Base-by-base conservation (phyloP, 352 stramenopile genomes). In the Phytopythium montanum region DNA sequence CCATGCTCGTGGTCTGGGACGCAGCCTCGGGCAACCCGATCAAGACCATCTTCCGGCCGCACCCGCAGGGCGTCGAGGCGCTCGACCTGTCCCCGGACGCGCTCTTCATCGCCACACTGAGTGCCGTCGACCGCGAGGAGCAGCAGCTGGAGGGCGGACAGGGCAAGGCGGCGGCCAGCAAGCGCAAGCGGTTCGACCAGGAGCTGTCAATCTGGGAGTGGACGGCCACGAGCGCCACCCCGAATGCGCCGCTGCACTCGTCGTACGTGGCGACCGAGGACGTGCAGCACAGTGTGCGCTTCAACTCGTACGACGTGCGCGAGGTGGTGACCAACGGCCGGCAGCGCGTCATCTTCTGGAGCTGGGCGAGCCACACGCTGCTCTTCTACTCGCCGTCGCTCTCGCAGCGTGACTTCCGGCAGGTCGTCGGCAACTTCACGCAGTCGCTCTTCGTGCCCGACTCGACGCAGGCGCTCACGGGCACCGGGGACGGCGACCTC, bases 1-100 rank as follows among this genome's bases (percentile, higher is more conserved):
- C 84, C 23, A 95, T 98, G 78, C 76, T 98, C 26, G 90, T 98
- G 9, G 81, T 98, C 16, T 98, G 93, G 92, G 92, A 98, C 54
- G 68, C 79, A 1, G 60, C 66, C 19, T 88, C 87, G 0, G 86
- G 83, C 9, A 86, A 90, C 38, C 92, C 93, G 33, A 92, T 97
- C 65, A 95, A 95, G 65, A 97, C 87, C 38, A 93, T 97, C 53
- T 94, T 95, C 60, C 85, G 85, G 48, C 88, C 91, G 8, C 91
- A 97, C 44, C 26, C 62, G 1, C 62, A 77, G 19, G 90, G 92
- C 26, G 87, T 97, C 14, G 65, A 88, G 56, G 84, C 85, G 34
- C 71, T 97, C 49, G 93, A 97, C 53, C 92, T 98, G 13, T 97
- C 90, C 0, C 80, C 82, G 0, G 92, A 97, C 45, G 85, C 87